phyloP scores from a whole-genome alignment of 768 basidiomycete genomes.

The Kwoniella europaea region DNA sequence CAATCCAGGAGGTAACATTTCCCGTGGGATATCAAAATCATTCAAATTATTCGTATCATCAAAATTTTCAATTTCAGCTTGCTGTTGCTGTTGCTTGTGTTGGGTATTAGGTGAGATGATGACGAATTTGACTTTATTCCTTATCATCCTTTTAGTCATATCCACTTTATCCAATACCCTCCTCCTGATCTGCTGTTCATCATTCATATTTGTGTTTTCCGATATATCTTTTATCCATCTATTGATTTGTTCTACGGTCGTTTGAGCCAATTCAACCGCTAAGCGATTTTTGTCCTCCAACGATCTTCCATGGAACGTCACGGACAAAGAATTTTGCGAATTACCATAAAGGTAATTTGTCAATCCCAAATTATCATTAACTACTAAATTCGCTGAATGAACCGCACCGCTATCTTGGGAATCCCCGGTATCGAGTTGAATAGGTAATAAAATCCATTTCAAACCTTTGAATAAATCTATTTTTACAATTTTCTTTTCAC shows the following conservation, averaged over 20 bases:
- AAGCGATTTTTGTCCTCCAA: background rate
- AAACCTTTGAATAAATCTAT: slow-evolving; percentile 7
- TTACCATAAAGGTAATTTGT: background rate
- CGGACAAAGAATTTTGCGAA: background rate
- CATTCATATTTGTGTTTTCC: background rate
- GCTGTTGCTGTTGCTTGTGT: background rate
- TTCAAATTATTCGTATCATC: slow-evolving; percentile 6
- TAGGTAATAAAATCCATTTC: slow-evolving; percentile 11
- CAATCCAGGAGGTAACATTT: slow-evolving; percentile 9
- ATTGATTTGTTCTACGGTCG: background rate
- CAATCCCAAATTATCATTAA: slow-evolving; percentile 3
- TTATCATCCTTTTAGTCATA: slow-evolving; percentile 6
- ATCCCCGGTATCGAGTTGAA: background rate
- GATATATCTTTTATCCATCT: slow-evolving; percentile 1
- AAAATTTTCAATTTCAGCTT: background rate
- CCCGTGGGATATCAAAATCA: slow-evolving; percentile 6
- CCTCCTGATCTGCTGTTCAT: background rate
- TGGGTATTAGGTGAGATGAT: background rate
- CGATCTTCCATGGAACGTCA: slow-evolving; percentile 4
- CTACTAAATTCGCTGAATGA: background rate
- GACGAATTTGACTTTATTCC: slow-evolving; percentile 4
- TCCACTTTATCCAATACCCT: background rate
- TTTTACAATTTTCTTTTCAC: slow-evolving; percentile 4
- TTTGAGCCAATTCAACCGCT: background rate
- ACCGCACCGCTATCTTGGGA: background rate